phyloP scores from a whole-genome alignment of 1,139 yeast species.

The Geotrichum aggregatum region DNA sequence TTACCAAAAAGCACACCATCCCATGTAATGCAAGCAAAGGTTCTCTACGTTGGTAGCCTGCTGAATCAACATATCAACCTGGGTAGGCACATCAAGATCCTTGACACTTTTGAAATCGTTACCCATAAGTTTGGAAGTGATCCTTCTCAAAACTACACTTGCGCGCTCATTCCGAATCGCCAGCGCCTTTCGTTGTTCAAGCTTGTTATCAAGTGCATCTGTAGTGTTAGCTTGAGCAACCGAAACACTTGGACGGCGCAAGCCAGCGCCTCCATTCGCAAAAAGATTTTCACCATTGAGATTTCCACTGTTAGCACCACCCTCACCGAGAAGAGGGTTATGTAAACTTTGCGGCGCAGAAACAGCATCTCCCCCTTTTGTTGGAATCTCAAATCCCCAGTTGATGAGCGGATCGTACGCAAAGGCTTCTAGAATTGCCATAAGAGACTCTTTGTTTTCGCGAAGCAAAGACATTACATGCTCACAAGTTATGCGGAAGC shows the following conservation, averaged over 20 bases:
- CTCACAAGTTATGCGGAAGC: slow-evolving; percentile 93
- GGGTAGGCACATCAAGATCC: slow-evolving; percentile 77
- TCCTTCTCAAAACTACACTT: slow-evolving; percentile 80
- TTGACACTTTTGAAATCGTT: slow-evolving; percentile 75
- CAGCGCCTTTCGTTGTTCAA: slow-evolving; percentile 53
- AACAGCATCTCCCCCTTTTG: slow-evolving; percentile 69
- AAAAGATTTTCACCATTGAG: slow-evolving; percentile 1
- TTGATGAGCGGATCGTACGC: slow-evolving; percentile 97
- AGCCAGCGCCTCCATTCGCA: slow-evolving; percentile 5
- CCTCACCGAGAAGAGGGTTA: slow-evolving; percentile 10
- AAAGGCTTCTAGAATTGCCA: slow-evolving; percentile 98
- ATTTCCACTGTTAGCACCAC: slow-evolving; percentile 10
- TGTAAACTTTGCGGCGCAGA: slow-evolving; percentile 50
- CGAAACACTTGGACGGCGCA: slow-evolving; percentile 14
- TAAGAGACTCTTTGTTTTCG: slow-evolving; percentile 88
- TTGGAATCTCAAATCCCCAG: slow-evolving; percentile 96
- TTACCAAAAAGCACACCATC: slow-evolving; percentile 99
- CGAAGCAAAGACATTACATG: slow-evolving; percentile 94
- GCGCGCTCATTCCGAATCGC: slow-evolving; percentile 81
- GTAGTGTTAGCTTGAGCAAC: not conserved
- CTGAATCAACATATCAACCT: slow-evolving; percentile 88
- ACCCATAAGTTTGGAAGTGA: slow-evolving; percentile 89
- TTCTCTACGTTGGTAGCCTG: slow-evolving; percentile 97
- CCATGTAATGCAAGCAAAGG: slow-evolving; percentile 92
- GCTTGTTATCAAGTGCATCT: not conserved